A percentile compares a stretch with the other conserved stretches of the same genome.
Evolutionary conservation across 1,284 basidiomycete genomes (phyloP).

Genomic region (Puccinia brachypodii): DNA sequence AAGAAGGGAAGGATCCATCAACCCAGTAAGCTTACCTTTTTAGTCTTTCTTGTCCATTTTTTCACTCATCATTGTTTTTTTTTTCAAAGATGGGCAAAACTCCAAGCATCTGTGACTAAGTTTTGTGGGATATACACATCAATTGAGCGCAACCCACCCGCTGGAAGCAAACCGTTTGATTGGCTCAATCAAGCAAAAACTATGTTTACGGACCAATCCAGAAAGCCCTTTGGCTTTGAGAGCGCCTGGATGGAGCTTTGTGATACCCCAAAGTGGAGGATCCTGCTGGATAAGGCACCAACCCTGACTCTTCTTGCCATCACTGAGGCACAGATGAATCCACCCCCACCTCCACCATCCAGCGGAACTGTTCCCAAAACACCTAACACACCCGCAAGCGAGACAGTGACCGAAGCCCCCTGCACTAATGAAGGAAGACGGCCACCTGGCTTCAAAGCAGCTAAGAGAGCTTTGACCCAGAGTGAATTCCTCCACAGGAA

Average conservation of each 20-base stretch:
- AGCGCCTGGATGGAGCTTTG: neutral
- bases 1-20: too few relatives aligned
- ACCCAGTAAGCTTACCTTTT: neutral
- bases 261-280: conserved; percentile 11
- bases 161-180: neutral
- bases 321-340: neutral
- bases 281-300: neutral
- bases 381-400: neutral
- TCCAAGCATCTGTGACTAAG: neutral
- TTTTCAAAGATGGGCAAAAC: neutral
- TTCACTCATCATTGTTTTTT: neutral
- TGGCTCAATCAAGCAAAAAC: neutral
- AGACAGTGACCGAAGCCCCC: neutral
- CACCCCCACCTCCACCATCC: neutral
- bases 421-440: neutral
- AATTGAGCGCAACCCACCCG: neutral
- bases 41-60: neutral
- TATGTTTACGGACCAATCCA: neutral
- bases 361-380: too few relatives aligned
- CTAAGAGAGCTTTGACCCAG: neutral
- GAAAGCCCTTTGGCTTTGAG: neutral
- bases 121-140: neutral
- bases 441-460: neutral
- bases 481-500: neutral
- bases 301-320: neutral